phyloP scores from a whole-genome alignment of 2,329 filamentous ascomycete species.

The Verticillium isaacii region DNA sequence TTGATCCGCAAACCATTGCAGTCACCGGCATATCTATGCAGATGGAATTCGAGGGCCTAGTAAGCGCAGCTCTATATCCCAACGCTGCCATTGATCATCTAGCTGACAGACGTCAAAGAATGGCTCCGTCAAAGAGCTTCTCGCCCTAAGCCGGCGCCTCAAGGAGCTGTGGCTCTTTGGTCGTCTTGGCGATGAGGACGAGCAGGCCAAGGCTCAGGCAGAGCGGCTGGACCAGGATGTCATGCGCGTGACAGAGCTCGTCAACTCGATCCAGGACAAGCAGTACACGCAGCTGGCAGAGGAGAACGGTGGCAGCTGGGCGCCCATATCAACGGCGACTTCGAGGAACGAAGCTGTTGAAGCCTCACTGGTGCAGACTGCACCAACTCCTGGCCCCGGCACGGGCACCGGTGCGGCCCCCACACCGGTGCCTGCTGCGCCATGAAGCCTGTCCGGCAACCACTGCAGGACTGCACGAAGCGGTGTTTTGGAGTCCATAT shows the following conservation, averaged over 20 bases:
- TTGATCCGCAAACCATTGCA: constrained; percentile 35
- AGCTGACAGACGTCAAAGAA: constrained; percentile 20
- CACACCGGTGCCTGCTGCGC: not conserved
- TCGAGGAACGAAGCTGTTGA: not conserved
- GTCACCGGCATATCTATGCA: constrained; percentile 38
- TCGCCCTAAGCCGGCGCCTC: constrained; percentile 36
- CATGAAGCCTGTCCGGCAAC: not conserved
- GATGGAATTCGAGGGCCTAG: constrained; percentile 39
- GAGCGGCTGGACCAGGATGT: constrained; percentile 31
- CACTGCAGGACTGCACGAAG: not conserved
- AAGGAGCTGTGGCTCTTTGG: constrained; percentile 43
- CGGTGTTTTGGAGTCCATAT: not conserved
- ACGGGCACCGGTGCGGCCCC: not conserved
- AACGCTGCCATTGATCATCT: too few species aligned
- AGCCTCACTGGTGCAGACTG: not conserved
- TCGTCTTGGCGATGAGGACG: constrained; percentile 32
- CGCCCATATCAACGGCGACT: constrained; percentile 17
- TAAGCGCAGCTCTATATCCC: constrained; percentile 9
- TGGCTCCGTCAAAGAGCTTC: constrained; percentile 38
- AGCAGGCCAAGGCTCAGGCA: constrained; percentile 27
- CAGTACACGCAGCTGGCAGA: constrained; percentile 28
- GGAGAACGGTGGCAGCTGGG: constrained; percentile 30
- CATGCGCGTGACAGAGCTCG: constrained; percentile 24
- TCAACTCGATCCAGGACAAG: constrained; percentile 27
- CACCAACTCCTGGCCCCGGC: not conserved